Evolutionary conservation across 2,329 filamentous ascomycete genomes (phyloP).

Genomic region (Phyllosticta capitalensis): DNA sequence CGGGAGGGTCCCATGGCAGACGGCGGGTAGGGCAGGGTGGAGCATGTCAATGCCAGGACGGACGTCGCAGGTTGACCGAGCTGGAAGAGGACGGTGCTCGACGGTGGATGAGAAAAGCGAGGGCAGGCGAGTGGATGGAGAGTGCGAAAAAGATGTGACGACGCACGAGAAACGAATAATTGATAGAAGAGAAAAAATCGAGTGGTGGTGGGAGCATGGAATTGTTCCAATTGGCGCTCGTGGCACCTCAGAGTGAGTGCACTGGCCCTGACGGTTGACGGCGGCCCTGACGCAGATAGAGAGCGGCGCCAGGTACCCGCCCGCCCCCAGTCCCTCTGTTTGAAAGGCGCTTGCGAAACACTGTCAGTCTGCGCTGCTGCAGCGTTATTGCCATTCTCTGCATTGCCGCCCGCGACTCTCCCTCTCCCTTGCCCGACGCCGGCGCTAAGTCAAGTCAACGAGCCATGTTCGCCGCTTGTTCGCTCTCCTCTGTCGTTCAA

Average conservation of each 20-base stretch:
- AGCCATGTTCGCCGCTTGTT: not conserved
- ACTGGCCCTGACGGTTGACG: not conserved
- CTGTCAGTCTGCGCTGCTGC: no score
- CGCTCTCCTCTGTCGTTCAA: not conserved
- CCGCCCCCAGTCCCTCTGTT: not conserved
- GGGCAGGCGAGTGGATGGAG: not conserved
- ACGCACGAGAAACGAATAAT: no score
- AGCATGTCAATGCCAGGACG: constrained; percentile 4
- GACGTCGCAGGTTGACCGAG: not conserved
- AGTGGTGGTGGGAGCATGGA: no score
- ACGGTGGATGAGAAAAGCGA: not conserved
- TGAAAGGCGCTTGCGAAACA: no score
- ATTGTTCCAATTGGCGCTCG: no score
- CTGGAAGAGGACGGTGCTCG: not conserved
- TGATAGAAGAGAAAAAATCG: no score
- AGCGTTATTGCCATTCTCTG: no score
- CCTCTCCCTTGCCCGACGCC: not conserved
- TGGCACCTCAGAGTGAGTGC: not conserved
- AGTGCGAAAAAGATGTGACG: no score
- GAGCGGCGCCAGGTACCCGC: not conserved
- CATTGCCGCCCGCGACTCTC: not conserved
- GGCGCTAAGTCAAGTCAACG: not conserved
- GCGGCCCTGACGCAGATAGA: not conserved
- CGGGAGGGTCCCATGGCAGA: not conserved
- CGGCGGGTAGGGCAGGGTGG: constrained; percentile 2